These are phyloP conservation scores for Alternaria viburni DNA, from an alignment of 2,329 filamentous ascomycete genomes.

Conservation along the genomic window DNA sequence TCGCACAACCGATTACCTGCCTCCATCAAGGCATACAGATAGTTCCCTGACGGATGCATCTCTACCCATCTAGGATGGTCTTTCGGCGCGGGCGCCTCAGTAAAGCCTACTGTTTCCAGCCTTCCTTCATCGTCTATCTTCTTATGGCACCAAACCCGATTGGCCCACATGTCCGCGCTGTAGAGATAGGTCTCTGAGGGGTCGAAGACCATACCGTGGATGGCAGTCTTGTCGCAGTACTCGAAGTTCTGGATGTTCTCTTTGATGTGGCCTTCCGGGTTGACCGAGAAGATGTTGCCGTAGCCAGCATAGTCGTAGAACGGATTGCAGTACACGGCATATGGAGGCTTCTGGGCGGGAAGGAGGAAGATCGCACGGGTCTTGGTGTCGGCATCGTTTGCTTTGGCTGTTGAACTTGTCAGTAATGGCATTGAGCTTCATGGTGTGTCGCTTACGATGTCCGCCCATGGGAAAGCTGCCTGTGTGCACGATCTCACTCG, in stretches of 20 bases:
- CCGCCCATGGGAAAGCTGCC: conserved; percentile 76
- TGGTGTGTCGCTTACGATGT: conserved; percentile 64
- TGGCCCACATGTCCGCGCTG: conserved; percentile 77
- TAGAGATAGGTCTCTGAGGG: conserved; percentile 76
- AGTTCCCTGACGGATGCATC: conserved; percentile 77
- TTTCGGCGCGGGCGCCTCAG: conserved; percentile 71
- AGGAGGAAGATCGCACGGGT: conserved; percentile 90
- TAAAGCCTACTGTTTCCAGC: conserved; percentile 72
- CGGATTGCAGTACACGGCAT: conserved; percentile 86
- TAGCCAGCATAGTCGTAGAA: conserved; percentile 87
- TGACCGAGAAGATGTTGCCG: conserved; percentile 76
- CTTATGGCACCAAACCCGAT: conserved; percentile 84
- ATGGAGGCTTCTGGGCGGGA: conserved; percentile 76
- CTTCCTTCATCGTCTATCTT: conserved; percentile 67
- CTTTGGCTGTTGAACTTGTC: conserved; percentile 61
- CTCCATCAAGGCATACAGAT: conserved; percentile 88
- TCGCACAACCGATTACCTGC: conserved; percentile 83
- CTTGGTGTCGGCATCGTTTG: conserved; percentile 73
- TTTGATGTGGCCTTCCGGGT: conserved; percentile 62
- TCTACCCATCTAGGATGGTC: conserved; percentile 91
- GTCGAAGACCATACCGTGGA: conserved; percentile 85
- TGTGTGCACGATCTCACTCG: conserved; percentile 76
- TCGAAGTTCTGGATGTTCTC: conserved; percentile 74
- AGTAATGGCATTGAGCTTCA: neutral
- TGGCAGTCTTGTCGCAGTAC: conserved; percentile 72